Conservation (phyloP, 2,329 filamentous ascomycete species). For the Scedosporium dehoogii region DNA sequence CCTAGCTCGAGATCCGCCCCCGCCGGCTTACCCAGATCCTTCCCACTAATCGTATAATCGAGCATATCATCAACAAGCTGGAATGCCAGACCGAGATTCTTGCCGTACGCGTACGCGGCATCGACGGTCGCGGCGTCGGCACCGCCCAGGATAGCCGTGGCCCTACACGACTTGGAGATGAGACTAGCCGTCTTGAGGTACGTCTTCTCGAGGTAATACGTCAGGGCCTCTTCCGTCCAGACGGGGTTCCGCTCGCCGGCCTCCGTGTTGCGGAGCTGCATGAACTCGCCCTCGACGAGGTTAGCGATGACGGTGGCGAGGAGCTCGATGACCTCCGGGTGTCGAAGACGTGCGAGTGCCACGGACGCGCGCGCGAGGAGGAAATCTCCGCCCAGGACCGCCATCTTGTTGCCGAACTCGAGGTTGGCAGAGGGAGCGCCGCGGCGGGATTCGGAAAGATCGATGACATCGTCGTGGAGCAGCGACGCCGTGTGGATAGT, state of each 20-base stretch:
- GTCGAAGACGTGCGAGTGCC: conserved; percentile 77
- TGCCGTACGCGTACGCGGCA: conserved; percentile 83
- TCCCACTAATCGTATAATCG: conserved; percentile 81
- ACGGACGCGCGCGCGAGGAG: conserved; percentile 87
- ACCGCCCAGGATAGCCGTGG: conserved; percentile 76
- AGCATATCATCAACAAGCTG: conserved; percentile 97
- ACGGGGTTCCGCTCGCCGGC: conserved; percentile 73
- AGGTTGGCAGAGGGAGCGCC: conserved; percentile 83
- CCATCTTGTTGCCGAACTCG: conserved; percentile 98
- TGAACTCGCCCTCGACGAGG: conserved; percentile 96
- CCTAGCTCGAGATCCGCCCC: conserved; percentile 91
- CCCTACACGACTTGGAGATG: conserved; percentile 92
- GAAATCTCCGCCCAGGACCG: conserved; percentile 94
- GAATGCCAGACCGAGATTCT: conserved; percentile 89
- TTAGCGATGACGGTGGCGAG: conserved; percentile 96
- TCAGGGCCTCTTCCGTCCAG: conserved; percentile 81
- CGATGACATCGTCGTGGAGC: conserved; percentile 96
- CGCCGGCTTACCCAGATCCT: conserved; percentile 86
- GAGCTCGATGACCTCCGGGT: conserved; percentile 90
- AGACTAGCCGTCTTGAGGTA: conserved; percentile 94
- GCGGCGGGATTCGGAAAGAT: conserved; percentile 77
- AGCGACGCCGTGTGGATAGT: conserved; percentile 95
- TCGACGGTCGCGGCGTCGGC: conserved; percentile 72
- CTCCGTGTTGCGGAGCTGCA: conserved; percentile 97
- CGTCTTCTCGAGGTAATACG: conserved; percentile 95